Base-by-base conservation (phyloP, 225 moss, liverwort and hornwort genomes). In the Takakia lepidozioides region DNA sequence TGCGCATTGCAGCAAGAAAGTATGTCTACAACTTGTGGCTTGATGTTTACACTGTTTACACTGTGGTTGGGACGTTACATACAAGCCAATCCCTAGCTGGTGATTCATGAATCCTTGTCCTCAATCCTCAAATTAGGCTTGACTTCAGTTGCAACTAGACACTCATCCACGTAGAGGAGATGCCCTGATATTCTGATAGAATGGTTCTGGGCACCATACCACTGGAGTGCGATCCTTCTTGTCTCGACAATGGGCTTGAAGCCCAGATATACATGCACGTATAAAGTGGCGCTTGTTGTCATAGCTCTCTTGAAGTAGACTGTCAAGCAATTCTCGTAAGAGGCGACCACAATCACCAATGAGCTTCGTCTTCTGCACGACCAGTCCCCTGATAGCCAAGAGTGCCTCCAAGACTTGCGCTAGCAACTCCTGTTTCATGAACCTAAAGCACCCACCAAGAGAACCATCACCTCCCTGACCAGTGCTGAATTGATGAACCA, bases 361-460 rank as follows among this genome's bases (percentile, higher is more conserved):
- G 30, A 98, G 91, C 66, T 99, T 99, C 25, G 98, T 99, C 70
- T 98, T 99, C 62, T 99, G 98, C 55, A 99, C 87, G 15, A 99
- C 78, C 54, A 98, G 69, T 35, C 91, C 98, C 59, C 87, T 83
- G 38, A 99, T 72, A 20, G 87, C 85, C 41, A 98, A 52, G 18
- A 91, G 69, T 21, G 98, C 91, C 76, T 85, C 85, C 51, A 99
- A 59, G 44, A 91, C 85, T 71, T 87, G 98, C 39, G 91, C 87
- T 44, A 99, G 83, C 47, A 99, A 72, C 36, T 91, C 85, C 56
- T 99, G 91, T 60, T 88, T 99, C 98, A 99, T 99, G 64, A 99
- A 99, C 71, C 98, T 99, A 62, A 21, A 48, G 28, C 19, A 43
- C 56, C 8, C 48, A 46, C 34, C 9, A 39, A 18, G 26, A 43